phyloP scores from a whole-genome alignment of 106 monocot species.

The Agapanthus africanus region DNA sequence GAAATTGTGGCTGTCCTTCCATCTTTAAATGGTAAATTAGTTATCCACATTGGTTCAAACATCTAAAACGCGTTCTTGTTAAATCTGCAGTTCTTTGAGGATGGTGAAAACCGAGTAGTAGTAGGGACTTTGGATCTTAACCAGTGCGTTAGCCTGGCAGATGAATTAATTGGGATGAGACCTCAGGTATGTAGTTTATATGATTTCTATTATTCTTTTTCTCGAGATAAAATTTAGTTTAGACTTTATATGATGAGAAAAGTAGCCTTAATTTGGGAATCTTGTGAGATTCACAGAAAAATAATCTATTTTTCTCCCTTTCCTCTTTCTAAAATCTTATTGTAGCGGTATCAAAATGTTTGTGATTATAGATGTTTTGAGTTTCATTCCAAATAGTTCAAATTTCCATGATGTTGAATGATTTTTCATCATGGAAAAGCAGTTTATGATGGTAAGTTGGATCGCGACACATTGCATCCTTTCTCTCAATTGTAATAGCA shows the following conservation, averaged over 20 bases:
- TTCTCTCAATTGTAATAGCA: too few relatives aligned
- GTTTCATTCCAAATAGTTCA: too few relatives aligned
- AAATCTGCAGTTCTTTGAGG: slow-evolving; percentile 45
- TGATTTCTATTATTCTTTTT: neutral
- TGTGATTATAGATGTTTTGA: too few relatives aligned
- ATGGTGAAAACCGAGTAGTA: slow-evolving; percentile 67
- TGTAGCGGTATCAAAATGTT: too few relatives aligned
- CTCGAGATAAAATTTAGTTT: neutral
- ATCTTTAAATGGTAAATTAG: neutral
- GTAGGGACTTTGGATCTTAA: slow-evolving; percentile 87
- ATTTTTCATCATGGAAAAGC: too few relatives aligned
- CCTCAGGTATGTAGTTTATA: slow-evolving; percentile 56
- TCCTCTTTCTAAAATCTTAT: neutral
- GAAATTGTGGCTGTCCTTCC: neutral
- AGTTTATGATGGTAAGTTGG: too few relatives aligned
- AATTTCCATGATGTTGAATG: too few relatives aligned
- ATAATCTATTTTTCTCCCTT: neutral
- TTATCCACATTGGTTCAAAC: neutral
- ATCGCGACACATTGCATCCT: too few relatives aligned
- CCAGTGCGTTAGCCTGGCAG: slow-evolving; percentile 60
- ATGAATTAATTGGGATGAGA: slow-evolving; percentile 70
- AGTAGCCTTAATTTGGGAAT: neutral
- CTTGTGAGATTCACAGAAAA: neutral
- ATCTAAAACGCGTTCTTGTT: neutral
- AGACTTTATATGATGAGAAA: neutral